Percentiles rank a stretch among this genome's conserved stretches.
Conservation (phyloP, 768 basidiomycete genomes). For the Pleurotus tuoliensis region DNA sequence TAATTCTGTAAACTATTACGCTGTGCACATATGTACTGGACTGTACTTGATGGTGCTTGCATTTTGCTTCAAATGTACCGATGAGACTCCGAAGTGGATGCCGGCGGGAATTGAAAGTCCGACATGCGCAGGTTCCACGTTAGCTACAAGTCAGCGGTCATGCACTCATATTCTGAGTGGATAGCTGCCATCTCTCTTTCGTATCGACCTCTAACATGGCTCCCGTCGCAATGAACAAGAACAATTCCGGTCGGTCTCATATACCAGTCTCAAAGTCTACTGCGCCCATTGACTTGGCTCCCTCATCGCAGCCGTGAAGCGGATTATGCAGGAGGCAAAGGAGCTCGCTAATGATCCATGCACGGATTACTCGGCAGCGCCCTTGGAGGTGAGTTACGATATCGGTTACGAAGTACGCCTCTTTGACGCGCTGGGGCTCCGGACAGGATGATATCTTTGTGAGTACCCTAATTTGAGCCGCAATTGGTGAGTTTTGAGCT, state of each 20-base stretch:
- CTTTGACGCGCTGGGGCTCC: constrained; percentile 7
- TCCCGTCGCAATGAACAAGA: constrained; percentile 12
- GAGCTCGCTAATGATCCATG: constrained; percentile 84
- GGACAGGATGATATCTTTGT: constrained; percentile 85
- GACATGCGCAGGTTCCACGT: constrained; percentile 2
- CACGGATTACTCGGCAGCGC: constrained; percentile 83
- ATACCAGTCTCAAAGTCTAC: background rate
- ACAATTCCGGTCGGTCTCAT: constrained; percentile 66
- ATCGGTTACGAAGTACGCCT: background rate
- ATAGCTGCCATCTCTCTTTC: background rate
- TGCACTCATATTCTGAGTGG: background rate
- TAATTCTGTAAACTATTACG: no score
- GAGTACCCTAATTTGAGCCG: constrained; percentile 24
- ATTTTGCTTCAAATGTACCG: no score
- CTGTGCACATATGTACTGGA: no score
- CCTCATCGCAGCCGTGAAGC: constrained; percentile 70
- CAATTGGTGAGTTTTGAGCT: constrained; percentile 9
- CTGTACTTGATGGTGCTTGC: no score
- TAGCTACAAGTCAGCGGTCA: background rate
- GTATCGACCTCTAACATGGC: constrained; percentile 2
- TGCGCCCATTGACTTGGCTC: constrained; percentile 4
- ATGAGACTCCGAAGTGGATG: no score
- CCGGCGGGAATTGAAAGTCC: background rate
- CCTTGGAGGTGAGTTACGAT: constrained; percentile 57
- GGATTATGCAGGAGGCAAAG: constrained; percentile 94